Base-by-base conservation (phyloP, 108 stramenopile genomes). In the Nannochloropsis oceanica region DNA sequence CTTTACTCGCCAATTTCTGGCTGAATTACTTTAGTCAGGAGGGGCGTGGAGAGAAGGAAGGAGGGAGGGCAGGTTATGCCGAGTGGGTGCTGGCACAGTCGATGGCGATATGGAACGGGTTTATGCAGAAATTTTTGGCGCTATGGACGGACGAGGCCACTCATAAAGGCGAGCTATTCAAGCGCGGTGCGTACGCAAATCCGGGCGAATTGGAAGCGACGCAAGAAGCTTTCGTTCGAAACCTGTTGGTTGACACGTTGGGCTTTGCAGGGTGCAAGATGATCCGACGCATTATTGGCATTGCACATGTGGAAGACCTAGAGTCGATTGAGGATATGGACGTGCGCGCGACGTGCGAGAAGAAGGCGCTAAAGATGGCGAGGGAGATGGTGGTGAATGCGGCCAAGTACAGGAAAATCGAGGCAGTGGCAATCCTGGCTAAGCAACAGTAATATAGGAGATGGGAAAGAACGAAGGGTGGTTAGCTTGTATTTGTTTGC, bases 231-330 rank as follows among this genome's bases (percentile, higher is more conserved):
- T 92, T 90, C 79, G 81, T 92, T 50, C 83, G 27, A 27, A 27
- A 26, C n/a, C 43, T 91, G 25, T 88, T 90, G 91, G 79, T 84
- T 44, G 92, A 92, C 81, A 88, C 91, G 25, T 25, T 92, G 20
- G 92, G 91, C 18, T 92, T 91, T 83, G 90, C 91, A 2, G 92
- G 90, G 20, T 59, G 85, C 80, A 89, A 92, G 43, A 90, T 92
- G 92, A 82, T 92, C 44, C 90, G 91, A 12, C 90, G 92, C 9
- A 87, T 92, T 43, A 91, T 92, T 25, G 92, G 92, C 22, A 87
- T 91, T 82, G 91, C 92, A 0, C 92, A 92, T 80, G 92, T 92
- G 25, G 92, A 91, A 80, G 92, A 92, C 73, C 82, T 92, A 43
- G 92, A 92, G 13, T 84, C 86, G 27, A 92, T 92, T 43, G 79